These are phyloP conservation scores for Tetrapyrgos nigripes DNA, from an alignment of 1,284 basidiomycete genomes.

Conservation along the genomic window DNA sequence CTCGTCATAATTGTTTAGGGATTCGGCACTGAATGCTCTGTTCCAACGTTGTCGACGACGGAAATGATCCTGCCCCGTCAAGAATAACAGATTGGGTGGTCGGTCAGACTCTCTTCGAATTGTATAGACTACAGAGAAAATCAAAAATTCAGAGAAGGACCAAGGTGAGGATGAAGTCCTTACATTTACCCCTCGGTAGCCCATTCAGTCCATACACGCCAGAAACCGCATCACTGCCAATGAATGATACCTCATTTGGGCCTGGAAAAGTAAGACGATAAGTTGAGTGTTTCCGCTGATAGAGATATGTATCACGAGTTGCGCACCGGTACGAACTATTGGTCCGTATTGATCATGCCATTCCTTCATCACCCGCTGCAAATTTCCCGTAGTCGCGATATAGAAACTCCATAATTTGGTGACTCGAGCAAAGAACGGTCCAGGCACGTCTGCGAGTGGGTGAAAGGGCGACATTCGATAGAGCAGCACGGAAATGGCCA, in stretches of 20 bases:
- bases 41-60: slow-evolving; percentile 44
- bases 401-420: slow-evolving; percentile 39
- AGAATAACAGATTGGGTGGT: neutral
- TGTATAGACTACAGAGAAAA: slow-evolving; percentile 22
- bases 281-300: too few relatives aligned
- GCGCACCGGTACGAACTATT: slow-evolving; percentile 45
- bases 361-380: slow-evolving; percentile 33
- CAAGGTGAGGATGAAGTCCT: slow-evolving; percentile 18
- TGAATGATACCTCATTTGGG: slow-evolving; percentile 50
- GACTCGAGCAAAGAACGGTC: slow-evolving; percentile 41
- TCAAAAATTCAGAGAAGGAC: neutral
- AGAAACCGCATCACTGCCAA: slow-evolving; percentile 40
- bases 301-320: too few relatives aligned
- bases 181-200: slow-evolving; percentile 50
- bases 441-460: slow-evolving; percentile 48
- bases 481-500: slow-evolving; percentile 28
- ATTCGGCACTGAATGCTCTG: slow-evolving; percentile 49
- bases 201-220: slow-evolving; percentile 45
- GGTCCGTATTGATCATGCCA: slow-evolving; percentile 48
- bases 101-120: slow-evolving; percentile 13
- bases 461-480: slow-evolving; percentile 54
- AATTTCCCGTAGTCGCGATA: slow-evolving; percentile 33
- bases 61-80: neutral
- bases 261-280: too few relatives aligned
- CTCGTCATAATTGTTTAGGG: slow-evolving; percentile 55